Evolutionary conservation across 2,329 filamentous ascomycete genomes (phyloP), one percentile per base, ranked within the genome.

Genomic region (Tolypocladium capitatum): DNA sequence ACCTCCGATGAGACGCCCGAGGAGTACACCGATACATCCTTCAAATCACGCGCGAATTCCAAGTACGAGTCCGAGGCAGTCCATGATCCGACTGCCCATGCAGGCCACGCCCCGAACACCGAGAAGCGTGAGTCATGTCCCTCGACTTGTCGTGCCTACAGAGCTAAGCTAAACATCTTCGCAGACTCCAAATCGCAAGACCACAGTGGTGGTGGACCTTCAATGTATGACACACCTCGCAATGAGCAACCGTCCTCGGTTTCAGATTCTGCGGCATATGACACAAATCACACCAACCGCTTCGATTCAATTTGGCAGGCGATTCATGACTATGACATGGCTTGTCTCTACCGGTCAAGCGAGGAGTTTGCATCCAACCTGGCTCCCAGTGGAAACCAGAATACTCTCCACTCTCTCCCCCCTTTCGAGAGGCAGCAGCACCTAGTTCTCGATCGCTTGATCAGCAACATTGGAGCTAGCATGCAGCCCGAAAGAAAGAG

Each of bases 151-250:
- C 3, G 5, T 24, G n/a, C 11, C 18, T 24, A 6, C 21, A 21
- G 11, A 27, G 34, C 45, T 46, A 18, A n/a, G n/a, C n/a, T n/a
- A n/a, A n/a, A 49, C 13, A 9, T 27, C n/a, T 5, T 8, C 5
- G 2, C 42, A 50, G 48, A 43, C 7, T 18, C 42, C 5, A 32
- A 7, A 4, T n/a, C 42, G 6, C 42, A 45, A 20, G n/a, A 30
- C 30, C 49, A 50, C 24, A 51, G 46, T 13, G 43, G 51, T 34
- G 58, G 60, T 30, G 61, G 61, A 36, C 64, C 68, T 52, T 69
- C 70, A 66, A 70, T 73, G 73, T 76, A 76, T 66, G 73, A 49
- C 46, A 51, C 53, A 56, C 52, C 59, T 48, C 51, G 51, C 48
- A 42, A 47, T 45, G 51, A 51, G 13, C 45, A 50, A 44, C 44